Base-by-base conservation (phyloP, 1,284 basidiomycete genomes). In the Fistulina hepatica region DNA sequence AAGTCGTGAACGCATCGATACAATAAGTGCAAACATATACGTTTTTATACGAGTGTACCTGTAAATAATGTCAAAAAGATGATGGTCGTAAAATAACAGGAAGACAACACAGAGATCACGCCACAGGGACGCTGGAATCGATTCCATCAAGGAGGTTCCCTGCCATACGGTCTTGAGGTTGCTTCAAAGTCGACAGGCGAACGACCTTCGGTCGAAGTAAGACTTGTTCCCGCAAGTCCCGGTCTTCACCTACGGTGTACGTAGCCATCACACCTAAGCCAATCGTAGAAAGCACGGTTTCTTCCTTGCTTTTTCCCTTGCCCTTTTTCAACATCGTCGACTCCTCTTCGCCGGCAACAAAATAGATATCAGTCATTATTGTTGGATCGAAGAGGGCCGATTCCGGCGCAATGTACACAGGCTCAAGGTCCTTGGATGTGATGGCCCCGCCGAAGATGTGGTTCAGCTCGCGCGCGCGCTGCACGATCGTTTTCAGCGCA, bases 381-480 rank as follows among this genome's bases (percentile, higher is more conserved):
- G 42, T 42, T 0, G 46, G 46, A 36, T 63, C 56, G 31, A 63
- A 70, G 16, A 42, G 44, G 0, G 48, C 47, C n/a, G n/a, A n/a
- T 2, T 60, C 60, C 2, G 54, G 48, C 0, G 44, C 19, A 10
- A 53, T 46, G 7, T 56, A 46, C 35, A 59, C 44, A 39, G 63
- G 52, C 52, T 59, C 56, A 43, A 65, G 46, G 45, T 67, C 69
- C 19, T 59, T 61, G 3, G 64, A 68, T 5, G 63, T 63, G 30
- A 73, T 53, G 30, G 63, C 63, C 46, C 70, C 62, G 2, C 65
- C 67, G 25, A 67, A 57, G 4, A 61, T 63, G 44, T 58, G 59
- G 34, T 66, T 63, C 27, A 73, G 45, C 10, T 54, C 48, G 12
- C 61, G 46, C 0, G 63, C 61, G 38, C 60, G 52, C 31, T 55